Conservation (phyloP, 179 eudicot species). For the Corrigiola litoralis region DNA sequence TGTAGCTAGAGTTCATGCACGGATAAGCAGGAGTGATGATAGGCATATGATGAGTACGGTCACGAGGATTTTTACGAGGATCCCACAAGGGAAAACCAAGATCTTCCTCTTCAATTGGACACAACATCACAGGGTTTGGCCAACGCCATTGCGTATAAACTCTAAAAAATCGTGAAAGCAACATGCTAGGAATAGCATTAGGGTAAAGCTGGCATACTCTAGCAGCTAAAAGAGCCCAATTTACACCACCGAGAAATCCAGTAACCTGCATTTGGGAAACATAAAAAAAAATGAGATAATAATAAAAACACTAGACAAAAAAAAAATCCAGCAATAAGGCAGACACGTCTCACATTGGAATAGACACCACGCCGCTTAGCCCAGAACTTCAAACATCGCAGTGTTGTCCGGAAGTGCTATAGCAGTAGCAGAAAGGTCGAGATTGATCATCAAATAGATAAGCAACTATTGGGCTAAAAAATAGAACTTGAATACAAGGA, state of each 20-base stretch:
- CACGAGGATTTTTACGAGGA: slow-evolving; percentile 78
- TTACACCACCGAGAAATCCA: slow-evolving; percentile 93
- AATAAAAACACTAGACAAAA: neutral
- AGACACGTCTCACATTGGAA: slow-evolving; percentile 59
- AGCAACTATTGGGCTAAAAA: neutral
- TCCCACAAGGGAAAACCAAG: slow-evolving; percentile 86
- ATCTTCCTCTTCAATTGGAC: slow-evolving; percentile 66
- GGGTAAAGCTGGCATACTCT: slow-evolving; percentile 85
- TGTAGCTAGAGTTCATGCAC: slow-evolving; percentile 90
- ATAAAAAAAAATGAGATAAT: too few relatives aligned
- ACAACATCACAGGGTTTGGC: slow-evolving; percentile 90
- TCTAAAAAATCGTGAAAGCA: slow-evolving; percentile 76
- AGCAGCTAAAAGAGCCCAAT: slow-evolving; percentile 89
- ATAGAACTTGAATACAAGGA: neutral
- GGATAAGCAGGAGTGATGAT: slow-evolving; percentile 93
- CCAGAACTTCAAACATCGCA: slow-evolving; percentile 80
- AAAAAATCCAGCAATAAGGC: neutral
- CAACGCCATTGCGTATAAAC: slow-evolving; percentile 89
- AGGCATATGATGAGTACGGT: slow-evolving; percentile 80
- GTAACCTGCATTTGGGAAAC: slow-evolving; percentile 43
- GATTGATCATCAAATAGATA: neutral
- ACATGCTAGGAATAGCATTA: slow-evolving; percentile 81
- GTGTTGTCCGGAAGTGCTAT: slow-evolving; percentile 74
- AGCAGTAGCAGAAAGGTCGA: slow-evolving; percentile 10
- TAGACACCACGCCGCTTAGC: slow-evolving; percentile 85